Evolutionary conservation across 148 eudicot genomes (phyloP), one percentile per base, ranked within the genome.

Genomic region (Rhododendron williamsianum): DNA sequence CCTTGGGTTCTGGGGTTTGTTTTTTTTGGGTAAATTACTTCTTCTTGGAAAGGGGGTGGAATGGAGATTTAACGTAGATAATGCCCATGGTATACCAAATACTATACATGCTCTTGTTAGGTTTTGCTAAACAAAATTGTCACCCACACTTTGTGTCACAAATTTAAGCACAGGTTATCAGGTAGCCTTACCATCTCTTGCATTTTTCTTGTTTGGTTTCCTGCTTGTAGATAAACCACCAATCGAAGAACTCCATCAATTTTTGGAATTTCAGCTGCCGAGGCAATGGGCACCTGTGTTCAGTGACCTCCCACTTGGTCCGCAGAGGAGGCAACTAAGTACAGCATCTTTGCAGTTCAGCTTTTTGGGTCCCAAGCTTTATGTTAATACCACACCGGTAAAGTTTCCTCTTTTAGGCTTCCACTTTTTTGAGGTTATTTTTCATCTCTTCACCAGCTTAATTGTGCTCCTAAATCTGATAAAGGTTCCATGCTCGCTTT

Each of bases 241-340:
- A 81, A 91, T 97, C 69, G 99, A 95, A 88, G 99, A 97, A 87
- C 98, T 97, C 72, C 98, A 94, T 84, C 99, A 94, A 81, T 97
- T 97, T 92, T 89, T 97, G 93, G 98, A 97, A 86, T 97, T 97
- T 87, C 99, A 97, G 90, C 87, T 97, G 85, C 99, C 98, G n/a
- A 86, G 99, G 85, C 98, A 94, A 87, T 97, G 99, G 99, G 99
- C 99, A 41, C 99, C 99, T 60, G 94, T 97, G 67, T 97, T 95
- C 85, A 93, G 95, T 87, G 99, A 97, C 84, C 98, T 95, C 87
- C 98, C 99, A 51, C 93, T 97, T 89, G 99, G 98, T 83, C 99
- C 98, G 58, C 99, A 97, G 81, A 91, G 98, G 82, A 91, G 90
- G 91, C 96, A 95, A 83, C 94, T 90, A 86, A 92, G 91, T 84